These are phyloP conservation scores for Barnettozyma siamensis DNA, from an alignment of 805 yeast genomes.

Conservation along the genomic window DNA sequence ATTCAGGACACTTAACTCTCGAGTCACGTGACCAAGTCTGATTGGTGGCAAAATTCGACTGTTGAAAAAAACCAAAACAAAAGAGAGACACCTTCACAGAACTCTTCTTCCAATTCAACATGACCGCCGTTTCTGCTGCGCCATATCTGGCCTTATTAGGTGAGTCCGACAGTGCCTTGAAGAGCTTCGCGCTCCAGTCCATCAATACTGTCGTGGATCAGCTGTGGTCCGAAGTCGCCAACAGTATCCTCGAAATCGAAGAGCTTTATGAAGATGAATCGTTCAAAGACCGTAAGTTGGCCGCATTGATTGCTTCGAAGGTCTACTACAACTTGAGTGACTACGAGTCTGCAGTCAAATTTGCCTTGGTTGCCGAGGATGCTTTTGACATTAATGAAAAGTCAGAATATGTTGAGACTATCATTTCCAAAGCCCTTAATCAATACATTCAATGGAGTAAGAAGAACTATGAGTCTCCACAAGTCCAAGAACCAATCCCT, in stretches of 20 bases:
- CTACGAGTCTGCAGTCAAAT: slow-evolving; percentile 83
- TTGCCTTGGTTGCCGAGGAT: slow-evolving; percentile 78
- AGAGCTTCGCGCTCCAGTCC: slow-evolving; percentile 78
- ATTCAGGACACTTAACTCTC: neutral
- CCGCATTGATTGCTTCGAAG: slow-evolving; percentile 90
- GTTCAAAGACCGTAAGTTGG: slow-evolving; percentile 72
- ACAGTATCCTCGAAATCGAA: slow-evolving; percentile 80
- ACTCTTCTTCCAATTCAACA: neutral
- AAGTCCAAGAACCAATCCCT: slow-evolving; percentile 36
- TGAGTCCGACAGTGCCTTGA: slow-evolving; percentile 73
- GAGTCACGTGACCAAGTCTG: slow-evolving; percentile 2
- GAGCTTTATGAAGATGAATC: slow-evolving; percentile 80
- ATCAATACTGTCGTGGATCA: slow-evolving; percentile 81
- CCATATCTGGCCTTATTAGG: slow-evolving; percentile 85
- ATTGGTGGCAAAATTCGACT: slow-evolving; percentile 9
- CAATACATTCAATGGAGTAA: slow-evolving; percentile 67
- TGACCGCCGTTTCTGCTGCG: slow-evolving; percentile 63
- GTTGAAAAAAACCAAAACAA: neutral
- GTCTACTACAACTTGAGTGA: slow-evolving; percentile 91
- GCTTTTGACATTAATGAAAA: slow-evolving; percentile 69
- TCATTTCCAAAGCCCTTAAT: slow-evolving; percentile 88
- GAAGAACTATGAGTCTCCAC: slow-evolving; percentile 33
- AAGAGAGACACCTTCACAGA: neutral
- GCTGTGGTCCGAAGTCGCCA: slow-evolving; percentile 96
- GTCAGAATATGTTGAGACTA: slow-evolving; percentile 88